Evolutionary conservation across 345 rosid genomes (phyloP), one percentile per base, ranked within the genome.

Genomic region (Diplotaxis tenuifolia): DNA sequence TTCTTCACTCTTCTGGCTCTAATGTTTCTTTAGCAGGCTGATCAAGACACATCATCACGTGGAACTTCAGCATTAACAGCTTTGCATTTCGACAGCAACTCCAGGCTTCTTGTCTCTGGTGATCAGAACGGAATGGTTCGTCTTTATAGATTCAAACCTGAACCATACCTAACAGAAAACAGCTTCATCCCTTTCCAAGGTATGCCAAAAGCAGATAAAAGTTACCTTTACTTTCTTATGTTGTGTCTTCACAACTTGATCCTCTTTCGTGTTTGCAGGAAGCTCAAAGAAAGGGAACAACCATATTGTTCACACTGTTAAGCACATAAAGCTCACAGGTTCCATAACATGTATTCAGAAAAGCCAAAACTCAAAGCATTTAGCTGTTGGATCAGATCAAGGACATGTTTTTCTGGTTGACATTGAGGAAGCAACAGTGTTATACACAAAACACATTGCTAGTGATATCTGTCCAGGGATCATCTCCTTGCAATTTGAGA

Each of bases 371-470:
- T 80, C 87, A 2, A 82, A 83, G 28, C 87, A 84, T 82, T 86
- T 94, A 38, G 92, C 89, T 36, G 72, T 89, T 68, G 97, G 97
- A 62, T 74, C 96, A 62, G 96, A 88, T 73, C 85, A 87, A 80
- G 98, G 98, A 88, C 83, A 88, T 78, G 98, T 94, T 72, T 79
- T 90, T 40, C 20, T 94, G 42, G 74, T 89, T 73, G 93, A 94
- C 68, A 27, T 76, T 23, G 86, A 87, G 70, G 88, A 87, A 69
- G 85, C 84, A 54, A 80, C 75, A 0, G 65, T 84, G 21, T 56
- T 85, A 50, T 88, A 81, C 72, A 75, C 87, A 58, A 84, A 85
- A 72, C 90, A 87, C 67, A 79, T 94, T 50, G 83, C 84, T 52
- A 88, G 86, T 75, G 97, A 84, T 29, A 82, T 89, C 61, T 82